Percentiles rank a stretch among this genome's conserved stretches.
phyloP scores from a whole-genome alignment of 306 rosid genomes.

The Glycyrrhiza uralensis region DNA sequence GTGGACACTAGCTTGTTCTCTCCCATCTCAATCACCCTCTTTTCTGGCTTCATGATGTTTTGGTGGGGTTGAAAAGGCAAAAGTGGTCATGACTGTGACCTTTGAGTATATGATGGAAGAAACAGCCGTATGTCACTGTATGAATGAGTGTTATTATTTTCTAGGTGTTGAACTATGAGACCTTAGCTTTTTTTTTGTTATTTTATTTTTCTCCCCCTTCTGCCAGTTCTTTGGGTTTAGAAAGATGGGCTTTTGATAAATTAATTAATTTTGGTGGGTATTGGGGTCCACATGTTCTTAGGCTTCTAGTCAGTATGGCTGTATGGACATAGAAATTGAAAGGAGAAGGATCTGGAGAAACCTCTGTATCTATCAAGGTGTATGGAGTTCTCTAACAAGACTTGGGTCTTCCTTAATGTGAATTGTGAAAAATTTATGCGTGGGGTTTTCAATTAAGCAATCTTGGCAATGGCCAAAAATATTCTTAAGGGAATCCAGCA shows the following conservation, averaged over 20 bases:
- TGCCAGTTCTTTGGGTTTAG: slow-evolving; percentile 21
- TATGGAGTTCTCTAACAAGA: background rate
- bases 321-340: too few species aligned
- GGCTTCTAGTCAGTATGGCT: background rate
- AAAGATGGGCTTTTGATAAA: slow-evolving; percentile 34
- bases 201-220: slow-evolving; percentile 24
- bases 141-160: slow-evolving; percentile 45
- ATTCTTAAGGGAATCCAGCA: too few species aligned
- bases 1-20: slow-evolving; percentile 16
- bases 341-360: background rate
- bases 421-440: background rate
- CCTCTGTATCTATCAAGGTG: background rate
- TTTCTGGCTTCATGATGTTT: slow-evolving; percentile 48
- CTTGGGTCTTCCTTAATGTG: background rate
- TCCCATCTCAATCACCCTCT: slow-evolving; percentile 23
- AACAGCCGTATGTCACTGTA: slow-evolving; percentile 35
- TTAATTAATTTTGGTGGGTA: slow-evolving; percentile 12
- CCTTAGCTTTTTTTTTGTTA: slow-evolving; percentile 29
- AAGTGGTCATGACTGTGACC: slow-evolving; percentile 9
- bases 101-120: slow-evolving; percentile 20
- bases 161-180: slow-evolving; percentile 49
- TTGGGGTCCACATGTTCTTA: background rate
- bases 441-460: background rate
- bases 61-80: slow-evolving; percentile 49
- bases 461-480: background rate